Base-by-base conservation (phyloP, 1,284 basidiomycete genomes). In the Malassezia pachydermatis region DNA sequence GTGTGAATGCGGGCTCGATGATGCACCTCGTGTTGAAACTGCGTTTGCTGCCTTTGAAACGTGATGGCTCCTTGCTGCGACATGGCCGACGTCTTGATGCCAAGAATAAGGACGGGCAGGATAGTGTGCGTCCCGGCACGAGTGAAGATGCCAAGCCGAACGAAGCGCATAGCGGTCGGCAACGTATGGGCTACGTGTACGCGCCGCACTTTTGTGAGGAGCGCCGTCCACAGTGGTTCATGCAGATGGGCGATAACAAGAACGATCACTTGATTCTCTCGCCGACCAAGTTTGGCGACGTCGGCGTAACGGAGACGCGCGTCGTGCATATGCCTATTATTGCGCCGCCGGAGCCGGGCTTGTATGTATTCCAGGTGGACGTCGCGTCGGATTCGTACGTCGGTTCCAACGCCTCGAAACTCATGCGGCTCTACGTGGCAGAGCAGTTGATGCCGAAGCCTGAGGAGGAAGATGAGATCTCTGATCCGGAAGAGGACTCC, bases 291-390 rank as follows among this genome's bases (percentile, higher is more conserved):
- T 80, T 95, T 25, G 71, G 78, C 0, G 76, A 76, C 47, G 74
- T 76, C n/a, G 76, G 79, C 13, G 57, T 71, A 0, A 77, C 81
- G 27, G 79, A 84, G 63, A 83, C 84, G 61, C 81, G 88, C 46
- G 80, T 83, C 27, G 90, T 86, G 76, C 86, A 84, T 70, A 76
- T 95, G 35, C 86, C 88, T 65, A 95, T 98, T 80, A 89, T 95
- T 73, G 90, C 88, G 0, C 94, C 94, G 1, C 84, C 83, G 11
- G 80, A 80, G 46, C 78, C 83, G 1, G 88, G 88, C 13, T 65
- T 86, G 43, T 90, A 90, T 73, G 86, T 85, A 5, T 96, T 95
- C 82, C 86, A 86, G 62, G 78, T 87, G 0, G 81, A 86, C 62
- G 74, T 94, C 43, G 76, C 86, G 58, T 88, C 83, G 69, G 90